Base-by-base conservation (phyloP, 1,284 basidiomycete genomes). In the Papiliotrema flavescens region DNA sequence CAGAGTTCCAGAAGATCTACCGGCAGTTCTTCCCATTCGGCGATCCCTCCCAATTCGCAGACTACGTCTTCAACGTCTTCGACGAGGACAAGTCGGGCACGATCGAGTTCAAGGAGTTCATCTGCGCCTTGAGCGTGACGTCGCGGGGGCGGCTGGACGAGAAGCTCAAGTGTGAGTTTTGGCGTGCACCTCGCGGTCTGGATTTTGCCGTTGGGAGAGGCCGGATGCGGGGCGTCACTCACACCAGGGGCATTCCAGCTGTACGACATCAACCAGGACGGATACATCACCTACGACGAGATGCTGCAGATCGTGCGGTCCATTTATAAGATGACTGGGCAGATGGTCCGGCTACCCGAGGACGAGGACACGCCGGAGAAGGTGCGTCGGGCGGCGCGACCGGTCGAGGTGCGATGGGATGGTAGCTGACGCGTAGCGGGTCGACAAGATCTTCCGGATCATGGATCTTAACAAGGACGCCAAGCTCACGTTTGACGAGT, bases 11-110 rank as follows among this genome's bases (percentile, higher is more conserved):
- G 71, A 88, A 90, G 76, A 98, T 99, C 82, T 99, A 98, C 84
- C 93, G 95, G 75, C 95, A 98, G 75, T 96, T 98, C 87, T 98
- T 98, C 82, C 95, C 95, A 23, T 99, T 99, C 70, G 96, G 96
- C 55, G 96, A 99, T 76, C 95, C 96, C 4, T 86, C 82, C 55
- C 90, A 96, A 73, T 98, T 99, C 69, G 93, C 96, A 46, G 92
- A 98, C 78, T 96, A 96, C 73, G 96, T 99, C 64, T 99, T 98
- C 82, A 95, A 97, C 69, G 90, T 94, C 48, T 94, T 95, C 73
- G 93, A 97, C 75, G 88, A 89, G 75, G 91, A 97, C 80, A 89
- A 90, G 81, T 93, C 89, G 75, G 92, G 91, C 41, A 90, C 88
- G 20, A 97, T 96, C 78, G 93, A 96, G 79, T 97, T 97, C 78